Percentiles rank a stretch among this genome's conserved stretches.
phyloP scores from a whole-genome alignment of 2,329 filamentous ascomycete genomes.

The Magnaporthales sp. region DNA sequence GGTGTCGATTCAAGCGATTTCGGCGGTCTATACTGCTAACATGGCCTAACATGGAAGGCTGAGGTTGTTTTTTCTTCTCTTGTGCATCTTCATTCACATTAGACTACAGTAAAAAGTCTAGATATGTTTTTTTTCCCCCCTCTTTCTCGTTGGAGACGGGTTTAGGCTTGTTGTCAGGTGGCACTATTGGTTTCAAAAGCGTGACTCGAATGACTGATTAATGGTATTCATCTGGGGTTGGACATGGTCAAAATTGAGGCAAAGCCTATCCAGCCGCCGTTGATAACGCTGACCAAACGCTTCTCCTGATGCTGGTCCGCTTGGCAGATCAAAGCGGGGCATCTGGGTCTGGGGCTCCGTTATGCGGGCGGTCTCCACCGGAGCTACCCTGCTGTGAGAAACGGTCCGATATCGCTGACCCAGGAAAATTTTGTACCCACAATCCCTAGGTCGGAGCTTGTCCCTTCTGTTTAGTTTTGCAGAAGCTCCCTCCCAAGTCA shows the following conservation, averaged over 20 bases:
- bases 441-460: constrained; percentile 1
- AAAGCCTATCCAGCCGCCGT: not conserved
- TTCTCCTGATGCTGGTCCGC: not conserved
- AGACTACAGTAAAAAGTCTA: no score
- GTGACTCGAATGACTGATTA: not conserved
- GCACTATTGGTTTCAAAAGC: not conserved
- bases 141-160: not conserved
- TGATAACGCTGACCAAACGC: not conserved
- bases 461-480: not conserved
- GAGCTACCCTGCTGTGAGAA: not conserved
- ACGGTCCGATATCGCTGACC: constrained; percentile 3
- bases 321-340: not conserved
- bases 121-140: no score
- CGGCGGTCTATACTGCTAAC: not conserved
- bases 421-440: constrained; percentile 4
- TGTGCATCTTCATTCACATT: not conserved
- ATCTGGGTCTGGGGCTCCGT: constrained; percentile 1
- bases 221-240: not conserved
- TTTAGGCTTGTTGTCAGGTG: not conserved
- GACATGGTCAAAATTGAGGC: not conserved
- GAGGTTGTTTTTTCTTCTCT: not conserved
- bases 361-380: not conserved
- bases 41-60: not conserved
- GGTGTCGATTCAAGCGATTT: not conserved
- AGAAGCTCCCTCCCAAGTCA: not conserved